Conservation (phyloP, 495 filamentous ascomycete species). For the Penicillium pulvis region DNA sequence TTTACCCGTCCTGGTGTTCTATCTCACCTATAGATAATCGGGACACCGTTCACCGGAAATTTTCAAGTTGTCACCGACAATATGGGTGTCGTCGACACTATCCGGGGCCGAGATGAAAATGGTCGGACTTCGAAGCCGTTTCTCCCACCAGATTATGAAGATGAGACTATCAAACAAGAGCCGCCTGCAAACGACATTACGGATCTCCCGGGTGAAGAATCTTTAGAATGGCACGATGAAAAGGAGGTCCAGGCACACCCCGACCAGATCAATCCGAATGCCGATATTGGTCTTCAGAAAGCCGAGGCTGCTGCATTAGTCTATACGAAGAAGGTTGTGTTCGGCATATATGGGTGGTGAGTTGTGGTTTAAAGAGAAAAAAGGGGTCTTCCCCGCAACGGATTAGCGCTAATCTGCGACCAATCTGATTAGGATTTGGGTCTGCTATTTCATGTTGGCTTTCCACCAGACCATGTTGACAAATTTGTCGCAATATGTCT, state of each 20-base stretch:
- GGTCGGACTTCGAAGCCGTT: conserved; percentile 12
- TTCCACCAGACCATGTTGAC: conserved; percentile 38
- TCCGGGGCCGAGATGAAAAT: conserved; percentile 19
- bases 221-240: conserved; percentile 24
- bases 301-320: conserved; percentile 44
- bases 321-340: conserved; percentile 40
- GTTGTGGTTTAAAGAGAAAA: conserved; percentile 1
- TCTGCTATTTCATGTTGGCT: conserved; percentile 46
- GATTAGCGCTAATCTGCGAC: not conserved
- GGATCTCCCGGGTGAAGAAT: conserved; percentile 2
- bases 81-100: conserved; percentile 28
- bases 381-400: not conserved
- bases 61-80: not conserved
- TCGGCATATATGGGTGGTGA: conserved; percentile 40
- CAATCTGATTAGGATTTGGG: conserved; percentile 37
- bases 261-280: conserved; percentile 31
- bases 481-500: conserved; percentile 34
- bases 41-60: not conserved
- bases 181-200: not conserved
- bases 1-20: not conserved
- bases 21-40: not conserved
- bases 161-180: conserved; percentile 13
- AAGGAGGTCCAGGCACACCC: conserved; percentile 33
- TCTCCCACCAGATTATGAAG: conserved; percentile 7
- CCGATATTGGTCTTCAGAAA: conserved; percentile 43